Conservation (phyloP, 176 grass and related monocot genomes). For the Oropetium thomaeum region DNA sequence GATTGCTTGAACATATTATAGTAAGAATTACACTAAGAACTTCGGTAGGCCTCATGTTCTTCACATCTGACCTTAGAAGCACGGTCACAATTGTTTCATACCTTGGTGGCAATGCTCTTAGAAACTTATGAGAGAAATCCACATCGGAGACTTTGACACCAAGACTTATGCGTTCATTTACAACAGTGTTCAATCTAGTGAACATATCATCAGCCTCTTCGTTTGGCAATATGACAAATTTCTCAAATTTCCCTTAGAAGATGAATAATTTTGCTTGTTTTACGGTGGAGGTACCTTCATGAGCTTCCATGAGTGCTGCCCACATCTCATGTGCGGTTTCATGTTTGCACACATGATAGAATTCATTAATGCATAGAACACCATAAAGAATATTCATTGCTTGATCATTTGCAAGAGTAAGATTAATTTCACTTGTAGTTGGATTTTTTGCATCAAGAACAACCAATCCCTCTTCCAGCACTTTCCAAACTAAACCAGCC, state of each 20-base stretch:
- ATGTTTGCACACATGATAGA: background rate
- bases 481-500: too few relatives aligned
- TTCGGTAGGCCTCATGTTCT: background rate
- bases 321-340: background rate
- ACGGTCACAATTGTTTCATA: background rate
- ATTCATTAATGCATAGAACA: background rate
- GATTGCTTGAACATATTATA: background rate
- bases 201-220: background rate
- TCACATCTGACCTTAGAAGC: background rate
- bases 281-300: background rate
- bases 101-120: background rate
- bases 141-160: background rate
- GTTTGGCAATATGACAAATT: background rate
- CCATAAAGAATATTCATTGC: background rate
- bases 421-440: fast-evolving
- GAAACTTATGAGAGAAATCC: background rate
- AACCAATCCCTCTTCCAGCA: too few relatives aligned
- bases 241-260: background rate
- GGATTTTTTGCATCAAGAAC: background rate
- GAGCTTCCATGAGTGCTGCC: background rate
- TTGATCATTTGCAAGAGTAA: background rate
- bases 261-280: background rate
- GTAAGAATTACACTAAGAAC: background rate
- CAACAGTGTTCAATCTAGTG: background rate
- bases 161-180: background rate